Conservation (phyloP, 1,284 basidiomycete genomes). For the Quambalaria eucalypti region DNA sequence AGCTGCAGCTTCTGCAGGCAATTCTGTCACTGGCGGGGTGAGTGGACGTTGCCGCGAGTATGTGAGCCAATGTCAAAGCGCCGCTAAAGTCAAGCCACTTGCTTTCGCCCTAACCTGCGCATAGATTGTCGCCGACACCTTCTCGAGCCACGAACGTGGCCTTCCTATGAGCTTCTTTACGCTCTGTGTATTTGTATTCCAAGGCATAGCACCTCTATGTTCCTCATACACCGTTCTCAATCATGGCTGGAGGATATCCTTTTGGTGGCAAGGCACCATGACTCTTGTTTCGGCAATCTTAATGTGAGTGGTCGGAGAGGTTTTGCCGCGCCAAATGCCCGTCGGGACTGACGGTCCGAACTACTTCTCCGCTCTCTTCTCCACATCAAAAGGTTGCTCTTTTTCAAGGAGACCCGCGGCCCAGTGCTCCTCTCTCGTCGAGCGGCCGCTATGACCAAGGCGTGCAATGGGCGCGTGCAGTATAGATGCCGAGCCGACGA, state of each 20-base stretch:
- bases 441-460: constrained; percentile 45
- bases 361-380: constrained; percentile 12
- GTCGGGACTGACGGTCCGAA: too few relatives aligned
- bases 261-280: constrained; percentile 29
- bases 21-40: constrained; percentile 40
- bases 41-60: too few relatives aligned
- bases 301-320: too few relatives aligned
- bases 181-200: constrained; percentile 46
- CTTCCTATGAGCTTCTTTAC: constrained; percentile 49
- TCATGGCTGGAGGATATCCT: constrained; percentile 33
- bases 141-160: constrained; percentile 47
- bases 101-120: too few relatives aligned
- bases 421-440: constrained; percentile 50
- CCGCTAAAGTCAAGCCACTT: too few relatives aligned
- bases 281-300: too few relatives aligned
- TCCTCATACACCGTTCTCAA: constrained; percentile 33
- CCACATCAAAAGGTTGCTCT: constrained; percentile 18
- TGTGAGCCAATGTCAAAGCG: too few relatives aligned
- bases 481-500: constrained; percentile 44
- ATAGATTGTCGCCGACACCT: constrained; percentile 38
- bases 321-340: too few relatives aligned
- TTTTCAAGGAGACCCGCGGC: constrained; percentile 42
- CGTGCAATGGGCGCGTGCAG: constrained; percentile 45
- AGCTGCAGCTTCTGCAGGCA: constrained; percentile 40
- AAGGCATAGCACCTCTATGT: constrained; percentile 34